Conservation (phyloP, 257 asterid species). For the Przewalskia tangutica region DNA sequence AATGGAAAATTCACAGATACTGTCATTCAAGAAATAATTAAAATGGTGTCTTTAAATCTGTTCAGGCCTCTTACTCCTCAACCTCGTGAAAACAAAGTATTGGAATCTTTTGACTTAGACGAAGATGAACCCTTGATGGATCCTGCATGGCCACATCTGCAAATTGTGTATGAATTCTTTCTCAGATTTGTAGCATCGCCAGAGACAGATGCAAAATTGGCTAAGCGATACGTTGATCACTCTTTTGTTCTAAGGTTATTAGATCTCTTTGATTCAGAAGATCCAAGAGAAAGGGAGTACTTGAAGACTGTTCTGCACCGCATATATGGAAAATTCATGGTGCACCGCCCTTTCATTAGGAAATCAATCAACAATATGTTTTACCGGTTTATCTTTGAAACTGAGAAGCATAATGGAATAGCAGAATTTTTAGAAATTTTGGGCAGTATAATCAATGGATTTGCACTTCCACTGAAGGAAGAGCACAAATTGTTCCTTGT, state of each 20-base stretch:
- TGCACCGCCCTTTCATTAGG: conserved; percentile 57
- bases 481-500: conserved; percentile 61
- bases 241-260: conserved; percentile 42
- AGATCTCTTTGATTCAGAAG: conserved; percentile 64
- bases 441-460: conserved; percentile 65
- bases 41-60: conserved; percentile 39
- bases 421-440: conserved; percentile 58
- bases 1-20: conserved; percentile 47
- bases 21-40: conserved; percentile 43
- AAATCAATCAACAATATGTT: conserved; percentile 56
- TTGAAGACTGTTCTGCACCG: conserved; percentile 54
- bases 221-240: conserved; percentile 57
- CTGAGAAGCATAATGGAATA: conserved; percentile 61
- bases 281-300: conserved; percentile 63
- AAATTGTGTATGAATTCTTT: conserved; percentile 52
- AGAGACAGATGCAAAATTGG: conserved; percentile 61
- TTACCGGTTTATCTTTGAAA: conserved; percentile 49
- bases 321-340: conserved; percentile 63
- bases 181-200: conserved; percentile 65
- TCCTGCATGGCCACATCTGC: conserved; percentile 62
- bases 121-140: conserved; percentile 67
- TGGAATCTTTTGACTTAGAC: conserved; percentile 51
- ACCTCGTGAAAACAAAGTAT: conserved; percentile 45
- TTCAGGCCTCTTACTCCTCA: conserved; percentile 48
- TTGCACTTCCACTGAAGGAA: conserved; percentile 62